These are phyloP conservation scores for Hypocrella siamensis DNA, from an alignment of 2,329 filamentous ascomycete genomes.

Conservation along the genomic window DNA sequence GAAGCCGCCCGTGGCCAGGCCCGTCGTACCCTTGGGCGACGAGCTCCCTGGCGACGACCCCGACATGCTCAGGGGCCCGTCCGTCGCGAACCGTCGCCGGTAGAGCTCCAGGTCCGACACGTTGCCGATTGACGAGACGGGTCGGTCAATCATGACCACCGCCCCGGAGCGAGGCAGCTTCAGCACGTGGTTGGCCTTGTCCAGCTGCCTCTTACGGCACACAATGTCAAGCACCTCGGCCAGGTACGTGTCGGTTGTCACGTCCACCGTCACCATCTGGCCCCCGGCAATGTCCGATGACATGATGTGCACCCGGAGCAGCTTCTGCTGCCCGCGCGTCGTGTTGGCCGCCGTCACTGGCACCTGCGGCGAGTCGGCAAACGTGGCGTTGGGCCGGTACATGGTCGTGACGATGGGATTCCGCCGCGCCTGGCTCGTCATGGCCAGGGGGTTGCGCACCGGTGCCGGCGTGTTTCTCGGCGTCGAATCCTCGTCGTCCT, in stretches of 20 bases:
- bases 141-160: constrained; percentile 61
- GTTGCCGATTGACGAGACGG: constrained; percentile 63
- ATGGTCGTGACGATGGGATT: constrained; percentile 49
- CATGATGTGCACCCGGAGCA: constrained; percentile 56
- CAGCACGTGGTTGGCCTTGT: constrained; percentile 65
- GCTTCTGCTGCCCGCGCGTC: constrained; percentile 49
- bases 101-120: constrained; percentile 62
- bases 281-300: constrained; percentile 54
- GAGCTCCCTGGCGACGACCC: constrained; percentile 55
- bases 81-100: constrained; percentile 58
- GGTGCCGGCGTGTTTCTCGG: constrained; percentile 10
- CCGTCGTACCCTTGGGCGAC: constrained; percentile 46
- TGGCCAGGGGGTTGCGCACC: constrained; percentile 15
- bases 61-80: constrained; percentile 52
- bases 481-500: constrained; percentile 7
- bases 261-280: constrained; percentile 58
- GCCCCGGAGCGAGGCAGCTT: constrained; percentile 62
- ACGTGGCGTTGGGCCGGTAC: constrained; percentile 34
- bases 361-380: constrained; percentile 41
- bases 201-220: constrained; percentile 61
- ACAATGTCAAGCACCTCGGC: constrained; percentile 67
- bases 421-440: constrained; percentile 21
- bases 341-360: constrained; percentile 26
- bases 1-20: constrained; percentile 21
- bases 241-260: constrained; percentile 70